Evolutionary conservation across 495 filamentous ascomycete species (phyloP).

Genomic region (Amniculicola lignicola): DNA sequence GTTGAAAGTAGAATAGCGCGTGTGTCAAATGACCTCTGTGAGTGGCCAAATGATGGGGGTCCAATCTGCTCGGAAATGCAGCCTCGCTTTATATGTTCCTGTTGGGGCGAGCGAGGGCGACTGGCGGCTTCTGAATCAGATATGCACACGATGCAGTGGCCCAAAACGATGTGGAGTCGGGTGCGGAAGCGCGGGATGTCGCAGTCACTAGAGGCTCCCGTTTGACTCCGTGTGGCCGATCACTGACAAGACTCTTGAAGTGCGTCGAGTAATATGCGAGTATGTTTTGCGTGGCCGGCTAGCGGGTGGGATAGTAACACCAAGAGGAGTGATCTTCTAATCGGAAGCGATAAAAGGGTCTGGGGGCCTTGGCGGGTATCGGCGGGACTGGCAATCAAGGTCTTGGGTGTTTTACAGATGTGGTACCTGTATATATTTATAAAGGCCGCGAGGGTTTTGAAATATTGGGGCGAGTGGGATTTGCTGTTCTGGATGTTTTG

Average conservation of each 20-base stretch:
- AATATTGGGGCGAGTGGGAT: constrained; percentile 3
- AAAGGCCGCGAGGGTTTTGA: constrained; percentile 8
- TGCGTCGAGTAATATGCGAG: not conserved
- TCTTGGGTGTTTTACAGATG: constrained; percentile 14
- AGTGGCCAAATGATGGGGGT: not conserved
- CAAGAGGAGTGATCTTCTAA: constrained; percentile 16
- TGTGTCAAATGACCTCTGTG: constrained; percentile 8
- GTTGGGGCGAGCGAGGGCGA: not conserved
- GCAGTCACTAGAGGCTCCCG: constrained; percentile 6
- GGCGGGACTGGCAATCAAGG: not conserved
- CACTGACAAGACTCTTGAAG: not conserved
- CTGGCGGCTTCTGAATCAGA: not conserved
- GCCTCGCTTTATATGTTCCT: not conserved
- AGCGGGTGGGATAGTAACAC: constrained; percentile 8
- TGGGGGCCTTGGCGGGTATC: constrained; percentile 14
- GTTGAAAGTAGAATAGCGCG: constrained; percentile 13
- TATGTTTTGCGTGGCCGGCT: constrained; percentile 1
- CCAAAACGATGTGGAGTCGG: not conserved
- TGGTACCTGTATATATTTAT: constrained; percentile 20
- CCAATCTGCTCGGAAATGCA: not conserved
- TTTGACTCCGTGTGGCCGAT: constrained; percentile 4
- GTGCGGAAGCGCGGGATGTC: constrained; percentile 15
- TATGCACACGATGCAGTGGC: not conserved
- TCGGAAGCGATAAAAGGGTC: no score
- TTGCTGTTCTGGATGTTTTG: constrained; percentile 13